phyloP scores from a whole-genome alignment of 108 stramenopile species.

The Nitzschia sp. region DNA sequence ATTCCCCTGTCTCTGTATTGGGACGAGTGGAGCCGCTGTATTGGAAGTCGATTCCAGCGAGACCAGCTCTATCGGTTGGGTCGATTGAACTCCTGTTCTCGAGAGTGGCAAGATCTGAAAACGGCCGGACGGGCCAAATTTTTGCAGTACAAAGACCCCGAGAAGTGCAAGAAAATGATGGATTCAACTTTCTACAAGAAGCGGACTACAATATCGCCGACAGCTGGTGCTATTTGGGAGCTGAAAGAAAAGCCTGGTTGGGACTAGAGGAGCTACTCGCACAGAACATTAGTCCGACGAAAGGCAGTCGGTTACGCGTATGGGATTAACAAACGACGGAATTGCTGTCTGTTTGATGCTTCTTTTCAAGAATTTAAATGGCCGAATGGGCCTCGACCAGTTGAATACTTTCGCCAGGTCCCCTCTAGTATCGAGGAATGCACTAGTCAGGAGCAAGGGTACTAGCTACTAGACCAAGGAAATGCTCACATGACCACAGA shows the following conservation, averaged over 20 bases:
- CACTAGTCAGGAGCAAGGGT: too few species aligned
- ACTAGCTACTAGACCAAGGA: too few species aligned
- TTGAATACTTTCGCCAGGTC: too few species aligned
- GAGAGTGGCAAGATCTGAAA: slow-evolving; percentile 76
- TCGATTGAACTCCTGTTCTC: slow-evolving; percentile 62
- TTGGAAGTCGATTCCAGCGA: slow-evolving; percentile 65
- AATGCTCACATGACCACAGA: too few species aligned
- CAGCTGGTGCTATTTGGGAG: slow-evolving; percentile 85
- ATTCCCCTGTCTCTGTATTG: slow-evolving; percentile 34
- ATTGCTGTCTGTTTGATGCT: too few species aligned
- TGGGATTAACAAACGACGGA: too few species aligned
- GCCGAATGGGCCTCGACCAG: too few species aligned
- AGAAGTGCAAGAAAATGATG: slow-evolving; percentile 51
- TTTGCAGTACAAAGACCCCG: slow-evolving; percentile 31
- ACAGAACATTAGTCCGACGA: too few species aligned
- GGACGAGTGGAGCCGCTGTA: slow-evolving; percentile 82
- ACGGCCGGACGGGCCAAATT: slow-evolving; percentile 63
- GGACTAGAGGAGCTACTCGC: slow-evolving; percentile 22
- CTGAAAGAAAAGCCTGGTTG: slow-evolving; percentile 80
- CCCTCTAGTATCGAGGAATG: too few species aligned
- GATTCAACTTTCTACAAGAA: slow-evolving; percentile 62
- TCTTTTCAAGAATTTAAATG: too few species aligned
- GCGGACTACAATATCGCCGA: slow-evolving; percentile 64
- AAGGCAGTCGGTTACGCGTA: too few species aligned
- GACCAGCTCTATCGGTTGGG: slow-evolving; percentile 79